Evolutionary conservation across 768 basidiomycete species (phyloP).

Genomic region (Boletus coccyginus): DNA sequence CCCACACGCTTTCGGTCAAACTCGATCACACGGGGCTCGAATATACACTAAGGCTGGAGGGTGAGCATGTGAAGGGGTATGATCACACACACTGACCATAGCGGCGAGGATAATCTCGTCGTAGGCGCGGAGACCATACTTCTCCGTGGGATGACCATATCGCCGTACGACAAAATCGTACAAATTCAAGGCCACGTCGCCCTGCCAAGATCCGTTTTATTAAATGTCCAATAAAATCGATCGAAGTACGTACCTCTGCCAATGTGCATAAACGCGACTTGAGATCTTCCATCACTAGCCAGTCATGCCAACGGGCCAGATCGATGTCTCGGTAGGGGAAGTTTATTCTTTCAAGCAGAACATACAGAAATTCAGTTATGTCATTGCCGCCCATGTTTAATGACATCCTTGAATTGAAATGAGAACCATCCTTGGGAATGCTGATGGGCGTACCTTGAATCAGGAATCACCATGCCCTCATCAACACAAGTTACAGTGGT

Average conservation of each 20-base stretch:
- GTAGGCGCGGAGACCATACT: constrained; percentile 87
- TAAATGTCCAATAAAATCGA: not conserved
- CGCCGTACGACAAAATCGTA: constrained; percentile 87
- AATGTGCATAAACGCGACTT: constrained; percentile 84
- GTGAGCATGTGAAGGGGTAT: not conserved
- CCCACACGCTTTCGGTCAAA: constrained; percentile 73
- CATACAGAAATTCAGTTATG: constrained; percentile 85
- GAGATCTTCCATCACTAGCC: constrained; percentile 88
- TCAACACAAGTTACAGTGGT: constrained; percentile 93
- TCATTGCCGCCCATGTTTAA: constrained; percentile 93
- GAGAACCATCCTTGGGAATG: constrained; percentile 1
- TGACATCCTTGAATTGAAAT: constrained; percentile 50
- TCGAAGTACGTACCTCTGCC: constrained; percentile 62
- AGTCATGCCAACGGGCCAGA: constrained; percentile 76
- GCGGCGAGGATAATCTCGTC: constrained; percentile 95
- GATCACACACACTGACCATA: constrained; percentile 57
- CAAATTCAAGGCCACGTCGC: constrained; percentile 83
- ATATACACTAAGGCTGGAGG: constrained; percentile 63
- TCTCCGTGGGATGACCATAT: constrained; percentile 73
- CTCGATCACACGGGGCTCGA: constrained; percentile 90
- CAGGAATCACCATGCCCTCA: constrained; percentile 83
- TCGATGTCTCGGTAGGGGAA: constrained; percentile 90
- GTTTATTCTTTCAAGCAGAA: constrained; percentile 71
- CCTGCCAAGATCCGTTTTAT: constrained; percentile 42
- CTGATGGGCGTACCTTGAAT: constrained; percentile 66